Conservation (phyloP, 139 green algal genomes). For the Diplosphaera chodatii region DNA sequence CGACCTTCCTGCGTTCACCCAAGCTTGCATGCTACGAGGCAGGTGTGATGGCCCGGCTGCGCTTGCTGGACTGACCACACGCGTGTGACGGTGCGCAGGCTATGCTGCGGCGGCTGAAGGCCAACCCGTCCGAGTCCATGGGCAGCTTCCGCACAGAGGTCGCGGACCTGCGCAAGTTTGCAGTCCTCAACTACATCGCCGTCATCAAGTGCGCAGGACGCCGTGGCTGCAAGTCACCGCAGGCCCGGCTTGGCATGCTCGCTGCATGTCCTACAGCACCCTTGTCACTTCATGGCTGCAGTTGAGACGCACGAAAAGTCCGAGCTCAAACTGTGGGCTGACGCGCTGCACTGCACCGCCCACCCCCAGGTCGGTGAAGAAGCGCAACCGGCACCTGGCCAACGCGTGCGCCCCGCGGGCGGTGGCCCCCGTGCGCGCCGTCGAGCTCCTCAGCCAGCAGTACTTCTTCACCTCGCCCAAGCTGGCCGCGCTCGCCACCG, state of each 20-base stretch:
- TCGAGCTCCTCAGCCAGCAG: constrained; percentile 57
- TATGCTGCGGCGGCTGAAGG: not conserved
- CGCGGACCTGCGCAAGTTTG: constrained; percentile 55
- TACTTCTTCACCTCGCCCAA: constrained; percentile 71
- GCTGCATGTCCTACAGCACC: no score
- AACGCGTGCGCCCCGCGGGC: not conserved
- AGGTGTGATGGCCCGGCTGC: no score
- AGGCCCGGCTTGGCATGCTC: no score
- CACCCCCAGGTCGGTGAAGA: constrained; percentile 74
- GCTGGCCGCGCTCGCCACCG: constrained; percentile 60
- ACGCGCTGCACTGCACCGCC: no score
- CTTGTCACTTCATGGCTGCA: no score
- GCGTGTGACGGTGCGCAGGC: no score
- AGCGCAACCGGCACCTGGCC: constrained; percentile 67
- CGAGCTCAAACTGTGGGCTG: no score
- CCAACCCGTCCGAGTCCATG: not conserved
- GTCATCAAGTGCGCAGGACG: constrained; percentile 59
- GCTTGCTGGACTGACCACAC: no score
- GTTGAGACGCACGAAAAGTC: no score
- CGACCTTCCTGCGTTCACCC: no score
- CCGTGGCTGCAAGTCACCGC: no score
- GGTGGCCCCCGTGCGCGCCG: constrained; percentile 23
- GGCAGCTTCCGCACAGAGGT: constrained; percentile 20
- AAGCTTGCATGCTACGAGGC: no score
- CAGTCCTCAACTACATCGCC: constrained; percentile 78